Base-by-base conservation (phyloP, 805 yeast genomes). In the Teunomyces pallodes region DNA sequence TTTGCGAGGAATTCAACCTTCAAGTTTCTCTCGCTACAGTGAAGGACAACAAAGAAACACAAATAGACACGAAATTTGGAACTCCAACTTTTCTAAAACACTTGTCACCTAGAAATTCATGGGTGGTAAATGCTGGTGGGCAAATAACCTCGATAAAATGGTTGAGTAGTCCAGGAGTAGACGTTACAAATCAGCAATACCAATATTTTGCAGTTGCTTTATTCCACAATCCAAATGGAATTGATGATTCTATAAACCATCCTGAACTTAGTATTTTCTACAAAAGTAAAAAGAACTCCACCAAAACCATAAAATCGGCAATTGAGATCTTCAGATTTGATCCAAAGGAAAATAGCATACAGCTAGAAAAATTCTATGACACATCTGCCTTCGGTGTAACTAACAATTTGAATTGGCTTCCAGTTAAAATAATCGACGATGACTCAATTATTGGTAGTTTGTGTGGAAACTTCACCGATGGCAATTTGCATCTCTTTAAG, bases 381-480 rank as follows among this genome's bases (percentile, higher is more conserved):
- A 67, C 74, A 1, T 70, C 67, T 32, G 29, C 56, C 2, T 71
- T 75, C 56, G 87, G 87, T 2, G 76, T 72, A 5, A 62, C 75
- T 2, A 56, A 70, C 40, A 65, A 69, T 43, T 52, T 79, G 30
- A 56, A 61, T n/a, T 73, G 75, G 79, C 54, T 65, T 14, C 72
- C 78, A 1, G 47, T 64, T 43, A 62, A 64, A 46, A 70, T 59
- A 43, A 29, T 32, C 27, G 54, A 55, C 51, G 71, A 52, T 9
- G 54, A 46, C 3, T 32, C 43, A 6, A 44, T 51, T 2, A 40
- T 76, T 12, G 82, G 82, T 2, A 67, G 76, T 0, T 54, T 84
- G n/a, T 75, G 75, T 4, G 82, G 80, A 9, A 69, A 72, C 0
- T 80, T 81, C 51, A 79, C 79, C 36, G 86, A 82, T 60, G 91